Evolutionary conservation across 306 rosid species (phyloP), one percentile per base, ranked within the genome.

Genomic region (Begonia peltatifolia): DNA sequence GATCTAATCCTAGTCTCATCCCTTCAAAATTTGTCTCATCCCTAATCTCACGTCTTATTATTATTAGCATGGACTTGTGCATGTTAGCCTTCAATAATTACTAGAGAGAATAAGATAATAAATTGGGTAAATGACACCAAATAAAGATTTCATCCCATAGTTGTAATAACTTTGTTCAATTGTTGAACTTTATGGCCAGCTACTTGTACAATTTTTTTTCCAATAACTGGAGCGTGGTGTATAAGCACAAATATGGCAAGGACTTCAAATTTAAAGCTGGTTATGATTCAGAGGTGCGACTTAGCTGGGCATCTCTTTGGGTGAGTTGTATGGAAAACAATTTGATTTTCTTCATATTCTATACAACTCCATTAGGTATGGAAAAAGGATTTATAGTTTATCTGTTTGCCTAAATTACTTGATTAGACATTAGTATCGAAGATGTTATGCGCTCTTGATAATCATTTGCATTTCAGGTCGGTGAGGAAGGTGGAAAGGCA

Each of bases 241-340:
- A 90, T 84, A 90, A 90, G 84, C 92, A 77, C 55, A 76, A 83
- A 41, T 76, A 81, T 55, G 95, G 79, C 35, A 74, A 76, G 65
- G 95, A 90, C 74, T 79, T 83, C 63, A 90, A 90, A 70, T 79
- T 90, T 54, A 90, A 90, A 83, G 86, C 92, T 65, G 99, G 99
- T 59, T 90, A 90, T 47, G 99, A 90, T 71, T 75, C 99, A 10
- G 94, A 79, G 73, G 94, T 76, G 61, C 87, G 83, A 69, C 94
- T 90, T 65, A 83, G 95, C 59, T 90, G 99, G 99, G 95, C 99
- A 38, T 90, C 99, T 74, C 88, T 90, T 17, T 90, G 99, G 99
- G 99, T 86, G 86, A 68, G 92, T 30, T 30, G 38, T 73, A 11
- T n/a, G 58, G 63, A 14, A 17, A 14, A 8, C 6, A 12, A 16